Percentiles rank a stretch among this genome's conserved stretches.
Conservation (phyloP, 257 asterid species). For the Solanum piurae region DNA sequence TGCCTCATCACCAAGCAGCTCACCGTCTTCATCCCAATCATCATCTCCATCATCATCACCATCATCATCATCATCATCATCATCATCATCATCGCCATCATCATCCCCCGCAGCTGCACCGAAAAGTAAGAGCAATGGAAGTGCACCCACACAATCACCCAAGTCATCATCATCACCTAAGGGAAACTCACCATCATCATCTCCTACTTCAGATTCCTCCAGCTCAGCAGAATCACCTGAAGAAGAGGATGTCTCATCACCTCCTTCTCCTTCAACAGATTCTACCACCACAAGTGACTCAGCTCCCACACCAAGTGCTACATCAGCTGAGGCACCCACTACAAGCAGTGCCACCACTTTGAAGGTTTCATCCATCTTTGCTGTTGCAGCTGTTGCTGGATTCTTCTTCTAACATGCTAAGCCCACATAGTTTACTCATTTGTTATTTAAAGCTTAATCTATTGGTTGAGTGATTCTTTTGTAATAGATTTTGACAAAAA, state of each 20-base stretch:
- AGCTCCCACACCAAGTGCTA: constrained; percentile 18
- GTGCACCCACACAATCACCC: background rate
- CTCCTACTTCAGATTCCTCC: background rate
- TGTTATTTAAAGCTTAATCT: background rate
- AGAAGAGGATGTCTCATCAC: constrained; percentile 21
- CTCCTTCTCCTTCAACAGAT: constrained; percentile 25
- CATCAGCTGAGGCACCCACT: constrained; percentile 12
- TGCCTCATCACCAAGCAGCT: constrained; percentile 31
- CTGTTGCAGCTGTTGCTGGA: constrained; percentile 33
- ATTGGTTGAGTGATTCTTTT: background rate
- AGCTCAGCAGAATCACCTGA: constrained; percentile 1
- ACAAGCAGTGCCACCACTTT: constrained; percentile 24
- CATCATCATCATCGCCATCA: constrained; percentile 4
- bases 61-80: constrained; percentile 18
- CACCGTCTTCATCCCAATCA: constrained; percentile 22
- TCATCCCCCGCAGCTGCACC: background rate
- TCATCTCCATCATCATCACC: constrained; percentile 1
- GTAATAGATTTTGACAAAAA: background rate
- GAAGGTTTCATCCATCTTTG: constrained; percentile 32
- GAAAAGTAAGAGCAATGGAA: background rate
- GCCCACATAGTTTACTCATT: background rate
- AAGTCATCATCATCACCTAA: constrained; percentile 1
- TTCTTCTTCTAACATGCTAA: constrained; percentile 15
- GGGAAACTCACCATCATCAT: background rate
- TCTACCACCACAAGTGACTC: constrained; percentile 1